Conservation (phyloP, 2,329 filamentous ascomycete genomes). For the Didymella sp. region DNA sequence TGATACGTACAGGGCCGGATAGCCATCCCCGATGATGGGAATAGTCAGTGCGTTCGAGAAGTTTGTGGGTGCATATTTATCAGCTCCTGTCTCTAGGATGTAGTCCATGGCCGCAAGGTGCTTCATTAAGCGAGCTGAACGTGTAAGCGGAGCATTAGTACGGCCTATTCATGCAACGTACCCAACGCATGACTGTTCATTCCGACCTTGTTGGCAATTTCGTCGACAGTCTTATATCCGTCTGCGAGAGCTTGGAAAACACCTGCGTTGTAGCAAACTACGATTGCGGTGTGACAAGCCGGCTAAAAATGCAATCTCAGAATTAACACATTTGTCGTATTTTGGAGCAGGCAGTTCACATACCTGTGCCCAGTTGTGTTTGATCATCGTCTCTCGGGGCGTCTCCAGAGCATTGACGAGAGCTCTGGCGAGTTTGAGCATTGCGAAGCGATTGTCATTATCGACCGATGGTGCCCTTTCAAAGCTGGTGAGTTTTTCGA, state of each 20-base stretch:
- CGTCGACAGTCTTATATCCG: background rate
- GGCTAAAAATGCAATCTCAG: background rate
- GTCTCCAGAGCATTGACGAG: constrained; percentile 49
- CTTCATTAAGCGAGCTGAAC: background rate
- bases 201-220: background rate
- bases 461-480: background rate
- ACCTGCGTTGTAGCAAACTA: background rate
- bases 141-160: background rate
- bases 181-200: background rate
- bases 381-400: constrained; percentile 58
- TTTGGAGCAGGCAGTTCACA: constrained; percentile 2
- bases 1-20: background rate
- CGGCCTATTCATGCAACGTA: background rate
- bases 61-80: constrained; percentile 11
- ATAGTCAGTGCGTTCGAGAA: constrained; percentile 12
- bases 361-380: constrained; percentile 56
- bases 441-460: background rate
- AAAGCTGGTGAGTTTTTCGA: background rate
- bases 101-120: background rate
- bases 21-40: constrained; percentile 7
- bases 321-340: too few species aligned
- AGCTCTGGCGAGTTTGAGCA: constrained; percentile 20
- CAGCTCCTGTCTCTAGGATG: background rate
- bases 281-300: background rate
- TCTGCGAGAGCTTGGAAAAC: background rate